Conservation (phyloP, 768 basidiomycete genomes). For the Tephrocybe sp. region DNA sequence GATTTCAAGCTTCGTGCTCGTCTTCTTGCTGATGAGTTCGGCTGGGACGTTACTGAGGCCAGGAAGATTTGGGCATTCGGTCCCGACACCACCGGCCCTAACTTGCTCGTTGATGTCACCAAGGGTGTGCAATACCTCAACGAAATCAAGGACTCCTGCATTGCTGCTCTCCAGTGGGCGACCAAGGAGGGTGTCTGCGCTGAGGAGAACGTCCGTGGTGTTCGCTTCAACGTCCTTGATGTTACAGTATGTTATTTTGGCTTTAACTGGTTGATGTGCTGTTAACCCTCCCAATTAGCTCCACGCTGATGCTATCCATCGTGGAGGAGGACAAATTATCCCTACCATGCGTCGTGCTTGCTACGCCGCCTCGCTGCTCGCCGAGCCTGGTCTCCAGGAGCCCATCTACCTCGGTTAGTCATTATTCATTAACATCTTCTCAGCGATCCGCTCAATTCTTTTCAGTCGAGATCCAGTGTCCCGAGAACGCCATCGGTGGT, state of each 20-base stretch:
- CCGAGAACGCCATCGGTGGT: constrained; percentile 95
- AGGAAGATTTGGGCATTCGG: constrained; percentile 99
- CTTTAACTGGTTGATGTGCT: not conserved
- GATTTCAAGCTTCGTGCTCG: constrained; percentile 97
- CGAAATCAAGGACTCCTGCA: constrained; percentile 99
- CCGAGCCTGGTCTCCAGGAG: constrained; percentile 89
- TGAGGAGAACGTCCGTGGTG: constrained; percentile 98
- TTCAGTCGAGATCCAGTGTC: constrained; percentile 95
- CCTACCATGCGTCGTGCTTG: constrained; percentile 94
- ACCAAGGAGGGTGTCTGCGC: constrained; percentile 95
- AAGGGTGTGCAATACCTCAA: constrained; percentile 99
- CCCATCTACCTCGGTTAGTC: constrained; percentile 86
- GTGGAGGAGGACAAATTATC: constrained; percentile 98
- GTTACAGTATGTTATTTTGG: constrained; percentile 66
- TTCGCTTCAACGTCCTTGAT: constrained; percentile 93
- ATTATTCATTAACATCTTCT: not conserved
- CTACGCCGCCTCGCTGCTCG: constrained; percentile 94
- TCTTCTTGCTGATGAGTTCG: constrained; percentile 90
- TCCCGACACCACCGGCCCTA: constrained; percentile 95
- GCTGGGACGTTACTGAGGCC: constrained; percentile 99
- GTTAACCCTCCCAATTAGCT: constrained; percentile 45
- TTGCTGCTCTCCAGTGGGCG: constrained; percentile 99
- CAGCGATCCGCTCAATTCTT: constrained; percentile 12
- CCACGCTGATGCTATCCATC: constrained; percentile 98
- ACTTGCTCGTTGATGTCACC: constrained; percentile 95